Evolutionary conservation across 495 filamentous ascomycete genomes (phyloP).

Genomic region (Neurospora sp.): DNA sequence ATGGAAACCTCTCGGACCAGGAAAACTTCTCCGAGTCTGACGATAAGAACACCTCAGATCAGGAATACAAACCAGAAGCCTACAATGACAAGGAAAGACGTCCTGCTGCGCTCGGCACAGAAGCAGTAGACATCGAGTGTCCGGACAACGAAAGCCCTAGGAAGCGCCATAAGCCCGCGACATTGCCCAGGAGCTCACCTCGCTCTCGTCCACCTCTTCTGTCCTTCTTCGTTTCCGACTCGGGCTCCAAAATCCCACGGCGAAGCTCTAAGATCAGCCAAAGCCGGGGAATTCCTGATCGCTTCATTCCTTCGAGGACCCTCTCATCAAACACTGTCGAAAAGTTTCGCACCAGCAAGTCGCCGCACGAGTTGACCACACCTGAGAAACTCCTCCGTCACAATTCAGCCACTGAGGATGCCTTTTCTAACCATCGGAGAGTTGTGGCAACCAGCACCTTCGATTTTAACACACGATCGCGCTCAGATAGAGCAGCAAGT

Average conservation of each 20-base stretch:
- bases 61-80: constrained; percentile 10
- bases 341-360: constrained; percentile 56
- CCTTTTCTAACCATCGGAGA: constrained; percentile 47
- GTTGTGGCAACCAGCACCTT: constrained; percentile 25
- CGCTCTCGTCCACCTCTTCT: constrained; percentile 12
- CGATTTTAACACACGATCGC: constrained; percentile 14
- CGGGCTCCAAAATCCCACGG: constrained; percentile 3
- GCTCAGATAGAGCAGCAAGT: constrained; percentile 22
- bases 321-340: constrained; percentile 32
- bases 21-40: constrained; percentile 11
- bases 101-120: not conserved
- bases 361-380: constrained; percentile 45
- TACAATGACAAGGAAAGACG: constrained; percentile 5
- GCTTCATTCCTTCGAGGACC: constrained; percentile 55
- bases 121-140: not conserved
- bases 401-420: constrained; percentile 48
- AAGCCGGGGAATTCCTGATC: constrained; percentile 40
- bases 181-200: constrained; percentile 9
- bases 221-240: constrained; percentile 8
- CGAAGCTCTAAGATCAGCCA: constrained; percentile 8
- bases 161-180: constrained; percentile 7
- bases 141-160: not conserved
- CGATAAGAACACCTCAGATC: constrained; percentile 19
- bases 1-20: constrained; percentile 17
- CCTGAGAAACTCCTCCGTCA: constrained; percentile 53